These are phyloP conservation scores for Penicillium sp. DNA, from an alignment of 2,329 filamentous ascomycete genomes.

Conservation along the genomic window DNA sequence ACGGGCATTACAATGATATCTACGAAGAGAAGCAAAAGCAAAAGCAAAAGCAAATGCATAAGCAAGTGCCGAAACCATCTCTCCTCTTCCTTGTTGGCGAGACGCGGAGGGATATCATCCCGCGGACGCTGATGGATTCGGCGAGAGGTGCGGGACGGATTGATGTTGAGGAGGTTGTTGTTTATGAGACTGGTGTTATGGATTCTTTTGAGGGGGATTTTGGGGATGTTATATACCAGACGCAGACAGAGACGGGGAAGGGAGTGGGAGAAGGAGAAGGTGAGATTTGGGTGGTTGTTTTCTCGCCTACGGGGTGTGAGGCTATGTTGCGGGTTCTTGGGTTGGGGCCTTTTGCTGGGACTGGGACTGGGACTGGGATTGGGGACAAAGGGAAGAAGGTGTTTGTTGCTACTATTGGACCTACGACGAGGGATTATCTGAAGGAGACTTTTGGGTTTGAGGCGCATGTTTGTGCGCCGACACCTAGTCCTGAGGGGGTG, in stretches of 20 bases:
- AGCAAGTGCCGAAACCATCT: slow-evolving; percentile 43
- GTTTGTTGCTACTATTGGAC: slow-evolving; percentile 82
- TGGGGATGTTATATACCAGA: slow-evolving; percentile 42
- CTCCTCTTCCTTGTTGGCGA: slow-evolving; percentile 88
- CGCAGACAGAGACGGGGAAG: no score
- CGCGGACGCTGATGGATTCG: slow-evolving; percentile 66
- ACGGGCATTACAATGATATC: slow-evolving; percentile 65
- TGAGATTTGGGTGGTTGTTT: slow-evolving; percentile 45
- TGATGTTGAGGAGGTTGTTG: slow-evolving; percentile 69
- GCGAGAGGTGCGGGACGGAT: slow-evolving; percentile 54
- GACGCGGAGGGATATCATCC: slow-evolving; percentile 83
- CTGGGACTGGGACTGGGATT: not conserved
- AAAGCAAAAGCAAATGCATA: no score
- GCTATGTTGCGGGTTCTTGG: slow-evolving; percentile 56
- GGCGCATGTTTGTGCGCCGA: slow-evolving; percentile 64
- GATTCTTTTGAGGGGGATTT: slow-evolving; percentile 71
- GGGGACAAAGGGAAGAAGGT: slow-evolving; percentile 28
- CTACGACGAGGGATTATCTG: slow-evolving; percentile 80
- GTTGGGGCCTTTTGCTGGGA: slow-evolving; percentile 32
- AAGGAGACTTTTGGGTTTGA: slow-evolving; percentile 41
- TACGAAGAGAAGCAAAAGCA: not conserved
- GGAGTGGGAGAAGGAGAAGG: slow-evolving; percentile 11
- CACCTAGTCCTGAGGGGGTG: slow-evolving; percentile 77
- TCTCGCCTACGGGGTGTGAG: slow-evolving; percentile 60
- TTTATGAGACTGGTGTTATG: slow-evolving; percentile 85